phyloP scores from a whole-genome alignment of 1,139 yeast species.

The Taphrina wiesneri region DNA sequence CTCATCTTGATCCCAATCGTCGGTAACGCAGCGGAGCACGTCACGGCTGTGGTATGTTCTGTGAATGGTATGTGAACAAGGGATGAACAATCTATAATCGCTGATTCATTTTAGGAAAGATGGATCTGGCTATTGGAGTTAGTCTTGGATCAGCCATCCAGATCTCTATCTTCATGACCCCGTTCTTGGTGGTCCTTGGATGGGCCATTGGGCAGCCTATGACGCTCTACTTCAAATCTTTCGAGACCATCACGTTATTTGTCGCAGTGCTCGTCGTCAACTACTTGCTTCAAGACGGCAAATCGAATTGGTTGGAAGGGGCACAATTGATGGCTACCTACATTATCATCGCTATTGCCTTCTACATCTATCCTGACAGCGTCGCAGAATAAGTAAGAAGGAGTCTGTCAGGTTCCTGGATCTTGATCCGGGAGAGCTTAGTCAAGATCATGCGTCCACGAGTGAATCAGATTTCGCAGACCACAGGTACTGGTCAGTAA shows the following conservation, averaged over 20 bases:
- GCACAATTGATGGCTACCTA: slow-evolving; percentile 87
- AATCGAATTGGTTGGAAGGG: slow-evolving; percentile 96
- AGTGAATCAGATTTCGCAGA: too few species aligned
- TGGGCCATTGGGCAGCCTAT: slow-evolving; percentile 90
- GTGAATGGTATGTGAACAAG: slow-evolving; percentile 52
- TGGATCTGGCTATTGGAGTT: slow-evolving; percentile 96
- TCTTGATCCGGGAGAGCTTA: too few species aligned
- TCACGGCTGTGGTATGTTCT: slow-evolving; percentile 92
- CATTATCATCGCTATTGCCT: slow-evolving; percentile 81
- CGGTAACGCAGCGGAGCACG: slow-evolving; percentile 98
- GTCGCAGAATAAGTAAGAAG: slow-evolving; percentile 19
- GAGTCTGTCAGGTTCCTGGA: too few species aligned
- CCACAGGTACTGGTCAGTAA: too few species aligned
- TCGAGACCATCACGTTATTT: slow-evolving; percentile 88
- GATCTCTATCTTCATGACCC: slow-evolving; percentile 91
- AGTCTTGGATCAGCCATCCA: slow-evolving; percentile 96
- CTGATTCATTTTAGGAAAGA: slow-evolving; percentile 48
- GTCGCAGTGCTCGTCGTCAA: slow-evolving; percentile 86
- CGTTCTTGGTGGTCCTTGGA: slow-evolving; percentile 76
- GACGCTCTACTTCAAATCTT: slow-evolving; percentile 87
- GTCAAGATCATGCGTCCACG: too few species aligned
- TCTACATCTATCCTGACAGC: slow-evolving; percentile 71
- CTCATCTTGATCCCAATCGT: slow-evolving; percentile 91
- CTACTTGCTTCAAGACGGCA: slow-evolving; percentile 82
- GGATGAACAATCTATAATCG: background rate